Evolutionary conservation across 192 early-diverging fungal genomes (phyloP).

Genomic region (Irineochytrium annulatum): DNA sequence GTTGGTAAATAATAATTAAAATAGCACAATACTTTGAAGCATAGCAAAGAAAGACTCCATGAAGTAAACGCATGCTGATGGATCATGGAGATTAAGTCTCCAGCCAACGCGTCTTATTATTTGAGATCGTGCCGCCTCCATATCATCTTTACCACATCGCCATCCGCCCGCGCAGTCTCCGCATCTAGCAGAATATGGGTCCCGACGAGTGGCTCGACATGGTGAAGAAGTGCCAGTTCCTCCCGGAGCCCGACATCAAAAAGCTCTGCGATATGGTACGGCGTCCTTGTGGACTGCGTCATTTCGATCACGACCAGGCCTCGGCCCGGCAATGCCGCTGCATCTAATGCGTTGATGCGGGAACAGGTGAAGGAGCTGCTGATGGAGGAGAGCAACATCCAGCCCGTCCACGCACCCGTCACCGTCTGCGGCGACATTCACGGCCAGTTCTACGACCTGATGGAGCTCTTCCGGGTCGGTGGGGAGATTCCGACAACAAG

Average conservation of each 20-base stretch:
- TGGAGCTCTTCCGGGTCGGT: conserved; percentile 93
- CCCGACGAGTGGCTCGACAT: conserved; percentile 95
- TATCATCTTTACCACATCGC: too few species aligned
- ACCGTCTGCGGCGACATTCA: conserved; percentile 92
- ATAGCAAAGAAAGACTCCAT: too few species aligned
- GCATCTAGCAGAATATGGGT: too few species aligned
- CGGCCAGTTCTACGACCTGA: conserved; percentile 94
- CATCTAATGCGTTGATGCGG: background rate
- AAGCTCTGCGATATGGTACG: conserved; percentile 93
- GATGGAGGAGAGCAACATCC: conserved; percentile 99
- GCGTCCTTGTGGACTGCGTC: background rate
- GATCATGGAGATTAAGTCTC: too few species aligned
- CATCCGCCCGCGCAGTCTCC: too few species aligned
- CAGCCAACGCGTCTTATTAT: too few species aligned
- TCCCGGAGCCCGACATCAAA: conserved; percentile 94
- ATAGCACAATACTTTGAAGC: too few species aligned
- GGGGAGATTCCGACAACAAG: conserved; percentile 90
- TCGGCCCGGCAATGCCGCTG: background rate
- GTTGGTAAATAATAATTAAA: too few species aligned
- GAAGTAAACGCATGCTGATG: too few species aligned
- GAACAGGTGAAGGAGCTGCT: conserved; percentile 88
- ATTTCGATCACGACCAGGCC: background rate
- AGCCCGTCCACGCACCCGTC: conserved; percentile 96
- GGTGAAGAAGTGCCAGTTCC: conserved; percentile 87
- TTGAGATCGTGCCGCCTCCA: too few species aligned